Evolutionary conservation across 805 yeast genomes (phyloP).

Genomic region (Candida stauntonica): DNA sequence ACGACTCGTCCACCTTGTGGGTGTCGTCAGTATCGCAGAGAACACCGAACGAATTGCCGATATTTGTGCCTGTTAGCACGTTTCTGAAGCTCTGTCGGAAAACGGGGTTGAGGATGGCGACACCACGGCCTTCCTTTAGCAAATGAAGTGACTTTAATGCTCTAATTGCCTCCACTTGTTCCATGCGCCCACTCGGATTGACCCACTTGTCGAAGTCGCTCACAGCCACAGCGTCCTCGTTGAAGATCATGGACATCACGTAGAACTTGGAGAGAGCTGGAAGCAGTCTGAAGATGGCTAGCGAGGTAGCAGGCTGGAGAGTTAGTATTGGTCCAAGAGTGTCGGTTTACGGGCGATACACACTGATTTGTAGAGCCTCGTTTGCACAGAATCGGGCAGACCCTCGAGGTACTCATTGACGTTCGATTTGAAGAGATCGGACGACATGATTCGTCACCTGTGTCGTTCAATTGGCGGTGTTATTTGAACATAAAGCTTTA

Average conservation of each 20-base stretch:
- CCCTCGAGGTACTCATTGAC: constrained; percentile 89
- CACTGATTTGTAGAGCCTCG: constrained; percentile 66
- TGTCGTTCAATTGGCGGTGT: too few relatives aligned
- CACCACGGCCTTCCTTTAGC: constrained; percentile 51
- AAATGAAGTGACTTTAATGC: constrained; percentile 73
- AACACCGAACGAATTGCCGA: constrained; percentile 72
- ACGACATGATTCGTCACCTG: constrained; percentile 16
- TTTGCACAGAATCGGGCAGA: constrained; percentile 81
- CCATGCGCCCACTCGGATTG: constrained; percentile 47
- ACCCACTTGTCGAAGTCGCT: constrained; percentile 75
- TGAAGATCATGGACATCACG: constrained; percentile 81
- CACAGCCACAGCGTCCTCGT: constrained; percentile 65
- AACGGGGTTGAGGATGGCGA: constrained; percentile 57
- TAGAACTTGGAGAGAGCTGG: constrained; percentile 89
- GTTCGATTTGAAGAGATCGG: constrained; percentile 52
- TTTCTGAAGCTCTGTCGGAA: constrained; percentile 73
- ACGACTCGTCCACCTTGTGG: constrained; percentile 54
- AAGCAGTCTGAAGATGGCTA: constrained; percentile 84
- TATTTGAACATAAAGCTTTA: too few relatives aligned
- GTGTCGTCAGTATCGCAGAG: constrained; percentile 53
- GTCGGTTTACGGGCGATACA: constrained; percentile 9
- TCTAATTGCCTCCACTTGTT: constrained; percentile 70
- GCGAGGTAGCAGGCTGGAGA: constrained; percentile 76
- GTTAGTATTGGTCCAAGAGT: constrained; percentile 1
- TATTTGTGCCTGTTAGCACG: constrained; percentile 78